Evolutionary conservation across 805 yeast species (phyloP).

Genomic region (Starmerella apis): DNA sequence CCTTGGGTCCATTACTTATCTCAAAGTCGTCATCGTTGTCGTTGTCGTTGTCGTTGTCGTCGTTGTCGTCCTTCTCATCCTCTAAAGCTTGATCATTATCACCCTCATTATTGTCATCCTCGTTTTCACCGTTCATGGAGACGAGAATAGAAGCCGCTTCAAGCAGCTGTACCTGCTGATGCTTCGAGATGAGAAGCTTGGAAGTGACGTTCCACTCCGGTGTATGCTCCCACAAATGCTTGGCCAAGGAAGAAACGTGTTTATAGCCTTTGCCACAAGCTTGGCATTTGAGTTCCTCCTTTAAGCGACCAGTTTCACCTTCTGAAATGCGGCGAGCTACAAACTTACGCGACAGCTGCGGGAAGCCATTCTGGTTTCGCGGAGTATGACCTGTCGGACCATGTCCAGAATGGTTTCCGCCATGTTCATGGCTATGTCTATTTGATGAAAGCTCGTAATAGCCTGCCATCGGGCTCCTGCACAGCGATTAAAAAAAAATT

Average conservation of each 20-base stretch:
- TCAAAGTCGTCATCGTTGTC: neutral
- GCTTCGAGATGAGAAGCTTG: slow-evolving; percentile 69
- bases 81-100: slow-evolving; percentile 4
- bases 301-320: slow-evolving; percentile 75
- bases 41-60: neutral
- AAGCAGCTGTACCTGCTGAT: slow-evolving; percentile 73
- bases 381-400: neutral
- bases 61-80: slow-evolving; percentile 7
- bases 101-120: slow-evolving; percentile 3
- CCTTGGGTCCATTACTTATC: neutral
- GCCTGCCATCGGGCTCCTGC: slow-evolving; percentile 1
- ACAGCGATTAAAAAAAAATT: neutral
- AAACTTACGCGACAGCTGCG: slow-evolving; percentile 38
- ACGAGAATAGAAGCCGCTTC: slow-evolving; percentile 58
- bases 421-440: neutral
- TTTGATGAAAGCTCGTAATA: slow-evolving; percentile 3
- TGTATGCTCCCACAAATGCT: slow-evolving; percentile 88
- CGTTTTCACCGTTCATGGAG: slow-evolving; percentile 46
- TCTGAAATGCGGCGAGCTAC: slow-evolving; percentile 76
- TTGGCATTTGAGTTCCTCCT: slow-evolving; percentile 77
- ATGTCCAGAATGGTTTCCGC: neutral
- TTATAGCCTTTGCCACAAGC: slow-evolving; percentile 88
- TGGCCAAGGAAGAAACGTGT: slow-evolving; percentile 77
- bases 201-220: slow-evolving; percentile 89
- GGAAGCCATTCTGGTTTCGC: slow-evolving; percentile 10